phyloP scores from a whole-genome alignment of 2,329 filamentous ascomycete species.

The Pseudopyrenochaeta lycopersici region DNA sequence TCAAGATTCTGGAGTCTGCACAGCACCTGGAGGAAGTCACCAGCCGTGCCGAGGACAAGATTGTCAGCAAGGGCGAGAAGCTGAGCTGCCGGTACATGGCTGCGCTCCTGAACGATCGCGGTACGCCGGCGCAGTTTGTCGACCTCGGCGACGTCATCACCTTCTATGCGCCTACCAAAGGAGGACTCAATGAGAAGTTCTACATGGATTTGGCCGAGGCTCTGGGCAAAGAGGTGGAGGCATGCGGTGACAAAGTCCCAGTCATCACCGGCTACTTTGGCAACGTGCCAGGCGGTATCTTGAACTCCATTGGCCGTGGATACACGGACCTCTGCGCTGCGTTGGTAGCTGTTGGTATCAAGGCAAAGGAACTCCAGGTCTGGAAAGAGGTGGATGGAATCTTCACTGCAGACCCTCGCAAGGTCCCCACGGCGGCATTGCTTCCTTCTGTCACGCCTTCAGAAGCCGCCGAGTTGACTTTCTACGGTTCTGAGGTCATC shows the following conservation, averaged over 20 bases:
- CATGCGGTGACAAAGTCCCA: constrained; percentile 55
- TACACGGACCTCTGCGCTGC: constrained; percentile 98
- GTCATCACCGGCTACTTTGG: constrained; percentile 90
- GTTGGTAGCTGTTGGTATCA: constrained; percentile 86
- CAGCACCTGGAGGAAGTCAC: constrained; percentile 65
- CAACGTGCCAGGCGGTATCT: constrained; percentile 86
- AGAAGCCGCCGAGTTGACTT: constrained; percentile 92
- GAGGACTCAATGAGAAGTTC: constrained; percentile 55
- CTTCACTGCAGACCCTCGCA: constrained; percentile 84
- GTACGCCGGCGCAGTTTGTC: constrained; percentile 86
- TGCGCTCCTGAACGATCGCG: constrained; percentile 79
- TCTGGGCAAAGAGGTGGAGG: constrained; percentile 53
- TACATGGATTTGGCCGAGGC: constrained; percentile 54
- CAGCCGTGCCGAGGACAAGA: constrained; percentile 67
- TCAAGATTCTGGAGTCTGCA: constrained; percentile 75
- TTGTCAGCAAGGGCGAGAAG: constrained; percentile 96
- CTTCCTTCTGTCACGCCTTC: constrained; percentile 88
- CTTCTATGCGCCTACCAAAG: constrained; percentile 57
- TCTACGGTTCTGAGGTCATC: constrained; percentile 83
- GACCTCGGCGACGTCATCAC: constrained; percentile 86
- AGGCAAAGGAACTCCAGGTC: constrained; percentile 88
- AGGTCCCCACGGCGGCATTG: constrained; percentile 92
- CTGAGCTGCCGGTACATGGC: constrained; percentile 93
- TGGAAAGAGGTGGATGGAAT: constrained; percentile 99
- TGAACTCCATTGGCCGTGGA: constrained; percentile 91